Conservation (phyloP, 1,139 yeast genomes). For the Magnusiomyces suaveolens region DNA sequence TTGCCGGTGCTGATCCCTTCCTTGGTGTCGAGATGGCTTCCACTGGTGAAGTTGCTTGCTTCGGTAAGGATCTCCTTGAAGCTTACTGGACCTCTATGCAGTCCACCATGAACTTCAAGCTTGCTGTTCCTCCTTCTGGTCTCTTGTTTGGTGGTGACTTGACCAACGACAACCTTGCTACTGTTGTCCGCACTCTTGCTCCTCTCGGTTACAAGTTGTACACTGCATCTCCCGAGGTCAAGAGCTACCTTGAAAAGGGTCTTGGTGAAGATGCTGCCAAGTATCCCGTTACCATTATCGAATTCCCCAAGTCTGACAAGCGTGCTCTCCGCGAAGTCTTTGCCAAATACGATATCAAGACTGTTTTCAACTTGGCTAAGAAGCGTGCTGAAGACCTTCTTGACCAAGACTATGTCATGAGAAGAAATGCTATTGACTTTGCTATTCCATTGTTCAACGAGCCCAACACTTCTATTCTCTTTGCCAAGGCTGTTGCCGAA, state of each 20-base stretch:
- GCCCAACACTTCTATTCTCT: slow-evolving; percentile 82
- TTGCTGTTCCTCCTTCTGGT: slow-evolving; percentile 86
- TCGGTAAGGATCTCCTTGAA: slow-evolving; percentile 74
- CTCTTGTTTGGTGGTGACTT: slow-evolving; percentile 90
- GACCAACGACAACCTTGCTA: slow-evolving; percentile 56
- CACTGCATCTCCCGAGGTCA: slow-evolving; percentile 65
- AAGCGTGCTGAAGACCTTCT: slow-evolving; percentile 76
- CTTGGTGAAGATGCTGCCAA: slow-evolving; percentile 26
- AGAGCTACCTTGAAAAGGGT: slow-evolving; percentile 49
- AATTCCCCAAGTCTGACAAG: slow-evolving; percentile 87
- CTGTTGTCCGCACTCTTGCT: slow-evolving; percentile 59
- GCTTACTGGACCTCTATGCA: slow-evolving; percentile 98
- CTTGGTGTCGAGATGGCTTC: slow-evolving; percentile 98
- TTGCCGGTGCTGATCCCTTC: slow-evolving; percentile 98
- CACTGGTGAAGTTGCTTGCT: slow-evolving; percentile 96
- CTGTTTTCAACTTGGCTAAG: slow-evolving; percentile 85
- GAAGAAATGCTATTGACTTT: slow-evolving; percentile 97
- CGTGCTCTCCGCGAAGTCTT: slow-evolving; percentile 87
- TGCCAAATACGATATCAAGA: slow-evolving; percentile 71
- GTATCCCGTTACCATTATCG: slow-evolving; percentile 49
- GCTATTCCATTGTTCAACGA: slow-evolving; percentile 94
- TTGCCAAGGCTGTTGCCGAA: slow-evolving; percentile 71
- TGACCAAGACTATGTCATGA: slow-evolving; percentile 92
- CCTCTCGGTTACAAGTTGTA: slow-evolving; percentile 75
- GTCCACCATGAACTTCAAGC: slow-evolving; percentile 90